Evolutionary conservation across 2,329 filamentous ascomycete genomes (phyloP), one percentile per base, ranked within the genome.

Genomic region (Fusarium sacchari): DNA sequence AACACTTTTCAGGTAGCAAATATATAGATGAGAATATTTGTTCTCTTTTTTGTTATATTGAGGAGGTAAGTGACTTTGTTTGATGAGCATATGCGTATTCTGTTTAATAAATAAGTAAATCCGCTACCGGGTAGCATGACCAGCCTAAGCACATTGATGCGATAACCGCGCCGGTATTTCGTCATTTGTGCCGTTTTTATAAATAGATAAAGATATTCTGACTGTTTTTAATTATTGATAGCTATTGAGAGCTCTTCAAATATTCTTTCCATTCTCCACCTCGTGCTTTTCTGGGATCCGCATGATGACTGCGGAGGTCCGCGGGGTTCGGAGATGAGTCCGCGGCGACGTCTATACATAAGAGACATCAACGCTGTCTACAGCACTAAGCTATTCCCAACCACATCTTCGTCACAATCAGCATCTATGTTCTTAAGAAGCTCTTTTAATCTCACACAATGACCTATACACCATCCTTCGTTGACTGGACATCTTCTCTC

Each of bases 191-290:
- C 2, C 4, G 3, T 34, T 5, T 7, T 13, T 2, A 7, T 2
- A 1, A 24, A 10, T 5, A 3, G 7, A 46, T 13, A 22, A 5
- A 2, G 9, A 7, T 6, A 0, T 11, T 4, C 9, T 0, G 24
- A 10, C 0, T 46, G 0, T 6, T 0, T 0, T 15, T 7, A 4
- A 5, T 15, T 0, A 28, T 22, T 15, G 1, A 4, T 15, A 15
- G 4, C 32, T 7, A 22, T 28, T 4, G 6, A 3, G 20, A 17
- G 26, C 44, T 17, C 1, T 30, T n/a, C 3, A 17, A 3, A 0
- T 8, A 17, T 7, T 47, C 15, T 17, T 6, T 17, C 5, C 4
- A 14, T 30, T 10, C 17, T 20, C 12, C 12, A 7, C 13, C 4
- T 30, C 1, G 9, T n/a, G 1, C 17, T 18, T 14, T 34, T 12